Conservation (phyloP, 257 asterid species). For the Nemophila menziesii region DNA sequence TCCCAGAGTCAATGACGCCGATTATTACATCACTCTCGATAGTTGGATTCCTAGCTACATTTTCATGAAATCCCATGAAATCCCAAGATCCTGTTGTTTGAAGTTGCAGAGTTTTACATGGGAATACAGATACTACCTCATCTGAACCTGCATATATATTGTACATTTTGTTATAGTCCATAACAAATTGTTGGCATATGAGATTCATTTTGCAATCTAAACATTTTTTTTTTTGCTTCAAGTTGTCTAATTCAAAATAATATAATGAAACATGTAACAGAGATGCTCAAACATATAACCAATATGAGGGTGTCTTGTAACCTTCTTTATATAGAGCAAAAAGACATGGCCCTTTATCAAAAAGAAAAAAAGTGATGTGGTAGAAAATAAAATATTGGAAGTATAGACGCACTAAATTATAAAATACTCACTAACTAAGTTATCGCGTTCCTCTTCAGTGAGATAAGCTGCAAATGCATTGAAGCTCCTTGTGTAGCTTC, state of each 20-base stretch:
- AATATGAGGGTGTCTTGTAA: too few species aligned
- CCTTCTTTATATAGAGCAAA: too few species aligned
- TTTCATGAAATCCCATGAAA: constrained; percentile 19
- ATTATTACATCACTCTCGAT: constrained; percentile 29
- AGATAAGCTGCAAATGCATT: constrained; percentile 35
- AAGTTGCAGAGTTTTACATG: constrained; percentile 6
- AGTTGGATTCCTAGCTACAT: constrained; percentile 9
- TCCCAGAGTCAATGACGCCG: constrained; percentile 30
- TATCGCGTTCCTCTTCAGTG: constrained; percentile 23
- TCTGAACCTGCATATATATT: not conserved
- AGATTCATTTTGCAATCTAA: too few species aligned
- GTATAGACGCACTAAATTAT: too few species aligned
- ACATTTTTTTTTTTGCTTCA: too few species aligned
- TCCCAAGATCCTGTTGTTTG: constrained; percentile 44
- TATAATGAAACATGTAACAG: too few species aligned
- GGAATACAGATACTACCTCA: constrained; percentile 11
- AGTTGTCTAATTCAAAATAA: too few species aligned
- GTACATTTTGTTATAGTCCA: not conserved
- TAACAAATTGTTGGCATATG: too few species aligned
- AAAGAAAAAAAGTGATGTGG: too few species aligned
- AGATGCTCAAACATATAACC: too few species aligned
- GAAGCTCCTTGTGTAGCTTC: constrained; percentile 29
- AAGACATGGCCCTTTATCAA: too few species aligned
- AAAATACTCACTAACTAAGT: constrained; percentile 16
- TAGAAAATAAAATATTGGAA: too few species aligned